A percentile compares a stretch with the other conserved stretches of the same genome.
These are phyloP conservation scores for Lippia alba DNA, from an alignment of 305 asterid genomes.

Conservation along the genomic window DNA sequence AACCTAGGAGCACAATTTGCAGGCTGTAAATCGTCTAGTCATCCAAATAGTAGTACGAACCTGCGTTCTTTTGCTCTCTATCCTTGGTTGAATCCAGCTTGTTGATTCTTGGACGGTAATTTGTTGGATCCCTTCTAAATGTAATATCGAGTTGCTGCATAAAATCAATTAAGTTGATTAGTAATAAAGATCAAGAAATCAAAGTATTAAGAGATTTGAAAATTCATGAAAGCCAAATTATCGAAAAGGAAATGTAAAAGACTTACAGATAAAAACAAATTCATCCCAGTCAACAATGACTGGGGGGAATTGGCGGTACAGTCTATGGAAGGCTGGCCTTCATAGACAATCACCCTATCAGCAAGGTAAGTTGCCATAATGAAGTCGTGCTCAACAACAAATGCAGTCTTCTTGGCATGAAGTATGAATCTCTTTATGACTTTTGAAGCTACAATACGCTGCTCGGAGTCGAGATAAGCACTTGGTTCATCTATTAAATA, in stretches of 20 bases:
- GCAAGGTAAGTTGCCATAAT: conserved; percentile 99
- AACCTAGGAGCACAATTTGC: conserved; percentile 15
- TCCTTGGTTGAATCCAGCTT: conserved; percentile 91
- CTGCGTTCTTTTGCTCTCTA: conserved; percentile 89
- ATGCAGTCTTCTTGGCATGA: conserved; percentile 95
- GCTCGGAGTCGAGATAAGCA: conserved; percentile 97
- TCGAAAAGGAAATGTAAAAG: conserved; percentile 3
- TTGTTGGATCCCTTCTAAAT: conserved; percentile 93
- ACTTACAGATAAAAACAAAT: conserved; percentile 91
- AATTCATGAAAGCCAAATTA: neutral
- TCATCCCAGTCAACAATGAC: conserved; percentile 95
- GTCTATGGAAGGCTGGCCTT: conserved; percentile 85
- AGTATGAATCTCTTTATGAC: conserved; percentile 95
- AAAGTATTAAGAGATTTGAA: neutral
- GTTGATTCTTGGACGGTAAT: conserved; percentile 89
- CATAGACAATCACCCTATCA: conserved; percentile 91
- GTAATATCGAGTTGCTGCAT: conserved; percentile 93
- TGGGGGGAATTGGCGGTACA: conserved; percentile 94
- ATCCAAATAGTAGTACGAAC: conserved; percentile 87
- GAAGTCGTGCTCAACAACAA: conserved; percentile 95
- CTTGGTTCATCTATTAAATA: conserved; percentile 92
- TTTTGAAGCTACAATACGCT: conserved; percentile 93
- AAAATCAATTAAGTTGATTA: conserved; percentile 28
- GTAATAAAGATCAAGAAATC: neutral
- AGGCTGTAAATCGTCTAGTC: conserved; percentile 48